Evolutionary conservation across 257 asterid genomes (phyloP), one percentile per base, ranked within the genome.

Genomic region (Ajuga chamaepitys): DNA sequence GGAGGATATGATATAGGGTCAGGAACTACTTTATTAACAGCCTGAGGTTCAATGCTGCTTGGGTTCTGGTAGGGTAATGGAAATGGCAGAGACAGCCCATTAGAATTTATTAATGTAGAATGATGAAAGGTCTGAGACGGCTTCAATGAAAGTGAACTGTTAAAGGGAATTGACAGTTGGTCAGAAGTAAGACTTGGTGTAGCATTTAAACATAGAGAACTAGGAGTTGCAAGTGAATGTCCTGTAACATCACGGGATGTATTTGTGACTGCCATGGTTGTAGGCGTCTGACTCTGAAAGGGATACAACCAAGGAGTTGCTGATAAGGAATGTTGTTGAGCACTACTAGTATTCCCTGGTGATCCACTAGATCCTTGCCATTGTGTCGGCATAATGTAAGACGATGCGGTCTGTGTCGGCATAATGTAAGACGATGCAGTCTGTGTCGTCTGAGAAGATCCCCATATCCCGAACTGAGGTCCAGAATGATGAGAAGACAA

Each of bases 401-500:
- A 77, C 64, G 88, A 48, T 12, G 38, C 61, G 68, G n/a, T n/a
- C n/a, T 75, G 79, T 62, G 78, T 53, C 56, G 77, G 76, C 71
- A 66, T 56, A 46, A 67, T 72, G 66, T 71, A 62, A 75, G 87
- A 77, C 64, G 88, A 48, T 12, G 78, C 66, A 67, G 21, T 69
- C 24, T 64, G 78, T 38, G 72, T 55, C 32, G 58, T 40, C 72
- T 65, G 82, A 73, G 77, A 65, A 71, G 85, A 75, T 50, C 62
- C 68, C 62, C 72, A 75, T 35, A 67, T 62, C 50, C 81, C 82
- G 56, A 57, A 34, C 71, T 81, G 81, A 64, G 66, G 61, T 70
- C 81, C 81, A 34, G 85, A 80, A 56, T 69, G 75, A 67, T 72
- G 75, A 16, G 82, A 68, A 68, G 81, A 70, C 74, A 50, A 50